These are phyloP conservation scores for Saturnispora gosingensis DNA, from an alignment of 805 yeast genomes.

Conservation along the genomic window DNA sequence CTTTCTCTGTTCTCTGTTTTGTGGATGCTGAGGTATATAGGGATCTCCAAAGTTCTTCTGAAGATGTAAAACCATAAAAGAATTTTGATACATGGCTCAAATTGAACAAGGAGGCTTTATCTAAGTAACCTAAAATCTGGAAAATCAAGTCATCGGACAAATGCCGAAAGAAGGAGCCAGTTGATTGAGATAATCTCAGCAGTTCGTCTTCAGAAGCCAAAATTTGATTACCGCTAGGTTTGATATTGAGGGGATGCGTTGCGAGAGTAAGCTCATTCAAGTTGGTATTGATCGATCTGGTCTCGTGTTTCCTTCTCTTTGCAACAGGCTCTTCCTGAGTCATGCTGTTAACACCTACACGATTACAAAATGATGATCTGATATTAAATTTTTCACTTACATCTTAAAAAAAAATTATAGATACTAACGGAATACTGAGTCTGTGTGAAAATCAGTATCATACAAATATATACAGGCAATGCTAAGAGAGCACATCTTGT, in stretches of 20 bases:
- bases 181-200: constrained; percentile 24
- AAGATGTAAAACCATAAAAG: constrained; percentile 61
- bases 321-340: neutral
- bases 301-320: constrained; percentile 2
- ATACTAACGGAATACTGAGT: neutral
- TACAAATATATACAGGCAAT: neutral
- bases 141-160: constrained; percentile 60
- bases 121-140: constrained; percentile 41
- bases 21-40: constrained; percentile 31
- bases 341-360: neutral
- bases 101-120: constrained; percentile 38
- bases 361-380: neutral
- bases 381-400: neutral
- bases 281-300: neutral
- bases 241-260: constrained; percentile 63
- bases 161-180: constrained; percentile 42
- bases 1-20: neutral
- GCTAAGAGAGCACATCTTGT: neutral
- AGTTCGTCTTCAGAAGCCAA: constrained; percentile 16
- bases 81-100: constrained; percentile 55
- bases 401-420: neutral
- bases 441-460: neutral
- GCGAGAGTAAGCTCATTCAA: constrained; percentile 17
- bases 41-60: constrained; percentile 77
- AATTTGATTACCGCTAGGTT: constrained; percentile 60